phyloP scores from a whole-genome alignment of 2,329 filamentous ascomycete species.

The Ascochyta pisi region DNA sequence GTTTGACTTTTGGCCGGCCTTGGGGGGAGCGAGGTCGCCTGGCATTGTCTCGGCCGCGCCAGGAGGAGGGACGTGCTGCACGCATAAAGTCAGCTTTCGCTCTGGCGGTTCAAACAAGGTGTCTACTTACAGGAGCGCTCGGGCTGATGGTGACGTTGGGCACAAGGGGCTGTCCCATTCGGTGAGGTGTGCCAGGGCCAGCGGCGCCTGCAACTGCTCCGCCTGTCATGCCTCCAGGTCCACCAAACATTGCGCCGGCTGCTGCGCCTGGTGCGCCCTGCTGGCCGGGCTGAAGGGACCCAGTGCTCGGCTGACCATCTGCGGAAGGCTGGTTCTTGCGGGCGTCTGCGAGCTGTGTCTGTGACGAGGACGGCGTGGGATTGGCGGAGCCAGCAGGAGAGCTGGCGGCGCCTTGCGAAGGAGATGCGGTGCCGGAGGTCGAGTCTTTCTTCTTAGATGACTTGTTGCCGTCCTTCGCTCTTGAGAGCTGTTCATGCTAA shows the following conservation, averaged over 20 bases:
- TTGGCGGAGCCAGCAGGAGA: conserved; percentile 68
- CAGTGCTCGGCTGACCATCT: conserved; percentile 38
- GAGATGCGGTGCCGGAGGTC: conserved; percentile 76
- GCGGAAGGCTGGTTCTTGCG: conserved; percentile 74
- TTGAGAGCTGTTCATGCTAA: conserved; percentile 83
- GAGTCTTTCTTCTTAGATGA: conserved; percentile 71
- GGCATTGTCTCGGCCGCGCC: conserved; percentile 98
- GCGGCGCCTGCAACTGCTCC: conserved; percentile 55
- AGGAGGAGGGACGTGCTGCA: conserved; percentile 86
- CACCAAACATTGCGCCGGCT: conserved; percentile 43
- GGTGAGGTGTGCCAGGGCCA: conserved; percentile 64
- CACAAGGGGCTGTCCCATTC: conserved; percentile 69
- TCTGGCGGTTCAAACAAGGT: not conserved
- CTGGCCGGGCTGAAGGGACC: conserved; percentile 42
- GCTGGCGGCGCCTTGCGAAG: conserved; percentile 66
- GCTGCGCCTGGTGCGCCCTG: conserved; percentile 40
- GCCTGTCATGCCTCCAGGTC: conserved; percentile 37
- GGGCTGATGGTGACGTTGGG: conserved; percentile 95
- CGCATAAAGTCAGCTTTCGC: conserved; percentile 12
- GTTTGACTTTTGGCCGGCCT: conserved; percentile 86
- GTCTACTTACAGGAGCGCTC: conserved; percentile 70
- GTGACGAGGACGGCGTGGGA: conserved; percentile 85
- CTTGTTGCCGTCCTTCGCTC: conserved; percentile 81
- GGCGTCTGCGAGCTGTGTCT: conserved; percentile 82
- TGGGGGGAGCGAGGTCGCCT: conserved; percentile 91